Evolutionary conservation across 176 grass and related monocot species (phyloP), one percentile per base, ranked within the genome.

Genomic region (Lolium rigidum): DNA sequence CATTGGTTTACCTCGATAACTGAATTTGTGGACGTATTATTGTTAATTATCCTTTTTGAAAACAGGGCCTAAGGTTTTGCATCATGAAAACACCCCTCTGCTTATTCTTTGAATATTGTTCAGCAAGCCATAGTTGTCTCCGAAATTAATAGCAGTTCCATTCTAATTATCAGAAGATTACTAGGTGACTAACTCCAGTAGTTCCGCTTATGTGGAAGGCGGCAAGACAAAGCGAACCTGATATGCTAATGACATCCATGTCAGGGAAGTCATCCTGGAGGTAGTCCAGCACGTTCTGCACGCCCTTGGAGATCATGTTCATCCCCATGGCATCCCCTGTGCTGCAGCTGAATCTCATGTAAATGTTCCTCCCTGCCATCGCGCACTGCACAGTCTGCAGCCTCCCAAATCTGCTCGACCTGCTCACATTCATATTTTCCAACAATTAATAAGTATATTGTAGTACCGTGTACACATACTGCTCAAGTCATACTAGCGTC

Each of bases 271-370:
- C 92, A 28, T 85, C 86, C 75, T 89, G 79, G 47, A 99, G 92
- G 68, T 86, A 96, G 55, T 99, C 94, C 62, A 99, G 56, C 68
- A 99, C 97, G 57, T 93, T 94, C 16, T 99, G 94, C 9, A 99
- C 94, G 5, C 94, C 97, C 85, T 96, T 96, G 37, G 97, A 99
- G 51, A 99, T 87, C 94, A 99, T 96, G 86, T 99, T 95, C 97
- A 99, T 99, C 26, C 94, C 97, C 97, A 99, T 99, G 12, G 97
- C 97, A 69, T 99, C 97, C 61, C 97, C 97, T 3, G 97, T 99
- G 83, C 88, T 88, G 88, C 92, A 99, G 79, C 47, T 81, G 79
- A 99, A 96, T 87, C 97, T 91, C 90, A 99, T 93, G 92, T 96
- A 96, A 75, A 99, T 74, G 58, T 94, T 99, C 87, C 97, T 99